Base-by-base conservation (phyloP, 768 basidiomycete genomes). In the Lactifluus echinatus region DNA sequence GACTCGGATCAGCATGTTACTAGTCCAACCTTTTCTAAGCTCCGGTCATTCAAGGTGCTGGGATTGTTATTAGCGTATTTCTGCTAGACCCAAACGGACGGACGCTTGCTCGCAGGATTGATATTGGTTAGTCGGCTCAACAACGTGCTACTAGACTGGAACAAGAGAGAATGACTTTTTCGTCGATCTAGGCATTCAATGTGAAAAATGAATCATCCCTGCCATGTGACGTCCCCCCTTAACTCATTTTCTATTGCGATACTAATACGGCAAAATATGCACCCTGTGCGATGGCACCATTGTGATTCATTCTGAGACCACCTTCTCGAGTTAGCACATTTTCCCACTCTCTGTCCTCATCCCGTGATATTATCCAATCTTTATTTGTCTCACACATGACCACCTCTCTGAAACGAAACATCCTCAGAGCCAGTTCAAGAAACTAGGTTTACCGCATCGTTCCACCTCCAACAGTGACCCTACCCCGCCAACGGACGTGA, bases 61-160 rank as follows among this genome's bases (percentile, higher is more conserved):
- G 85, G 3, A 78, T 83, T 12, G 85, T 87, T 12, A 86, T 87
- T 84, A 87, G 87, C 62, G 81, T 88, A 24, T 88, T 87, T 65
- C 73, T 88, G 23, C 75, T 88, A 28, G 85, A 87, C 63, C 84
- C 85, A 0, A 73, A 77, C 4, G 74, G 73, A 77, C 4, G 74
- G 75, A 44, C 72, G 82, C 39, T 69, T 87, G n/a, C 65, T 87
- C 42, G 81, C 82, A 10, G 85, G 83, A 4, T 87, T 87, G 59
- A 78, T 87, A n/a, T 87, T 82, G 81, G 74, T 83, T 4, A 72
- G 80, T 17, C 72, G 70, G 19, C 69, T 76, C 8, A 80, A 79
- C 57, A 78, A 83, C 64, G 79, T 80, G 17, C 72, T 87, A 21
- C 73, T 77, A 28, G 85, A 87, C 63, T 87, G 86, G 85, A 74